These are phyloP conservation scores for Mycogone perniciosa DNA, from an alignment of 2,329 filamentous ascomycete genomes.

Conservation along the genomic window DNA sequence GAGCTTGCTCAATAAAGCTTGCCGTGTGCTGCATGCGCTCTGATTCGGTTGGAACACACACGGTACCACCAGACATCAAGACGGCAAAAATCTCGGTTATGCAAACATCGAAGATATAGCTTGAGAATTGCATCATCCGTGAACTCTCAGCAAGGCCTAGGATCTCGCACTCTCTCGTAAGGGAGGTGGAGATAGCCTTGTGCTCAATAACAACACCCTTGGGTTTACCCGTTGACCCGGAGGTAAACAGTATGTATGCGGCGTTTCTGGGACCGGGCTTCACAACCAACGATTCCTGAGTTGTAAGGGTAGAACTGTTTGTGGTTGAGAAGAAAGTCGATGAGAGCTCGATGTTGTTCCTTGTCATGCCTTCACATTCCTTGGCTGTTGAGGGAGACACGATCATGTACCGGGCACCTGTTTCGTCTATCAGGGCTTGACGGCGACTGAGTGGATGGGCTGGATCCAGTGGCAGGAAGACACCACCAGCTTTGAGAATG, in stretches of 20 bases:
- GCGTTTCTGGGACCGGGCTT: neutral
- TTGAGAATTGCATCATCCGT: slow-evolving; percentile 12
- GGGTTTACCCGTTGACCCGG: slow-evolving; percentile 3
- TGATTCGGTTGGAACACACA: slow-evolving; percentile 2
- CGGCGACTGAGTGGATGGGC: slow-evolving; percentile 5
- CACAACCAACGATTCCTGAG: neutral
- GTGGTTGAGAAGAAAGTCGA: neutral
- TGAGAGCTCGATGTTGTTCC: neutral
- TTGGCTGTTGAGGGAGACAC: neutral
- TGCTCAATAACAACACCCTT: slow-evolving; percentile 6
- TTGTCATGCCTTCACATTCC: neutral
- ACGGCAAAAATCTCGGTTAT: slow-evolving; percentile 7
- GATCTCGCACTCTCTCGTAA: neutral
- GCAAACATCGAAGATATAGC: slow-evolving; percentile 10
- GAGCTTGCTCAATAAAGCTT: neutral
- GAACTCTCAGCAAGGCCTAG: neutral
- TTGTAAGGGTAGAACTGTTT: neutral
- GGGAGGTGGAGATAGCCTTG: neutral
- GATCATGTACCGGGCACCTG: slow-evolving; percentile 10
- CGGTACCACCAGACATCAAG: slow-evolving; percentile 3
- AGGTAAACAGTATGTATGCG: slow-evolving; percentile 3
- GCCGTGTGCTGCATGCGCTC: neutral
- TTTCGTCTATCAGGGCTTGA: slow-evolving; percentile 8
- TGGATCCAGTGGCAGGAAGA: slow-evolving; percentile 22
- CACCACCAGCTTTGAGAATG: slow-evolving; percentile 23